Evolutionary conservation across 306 rosid species (phyloP), one percentile per base, ranked within the genome.

Genomic region (Adenanthera pavonina): DNA sequence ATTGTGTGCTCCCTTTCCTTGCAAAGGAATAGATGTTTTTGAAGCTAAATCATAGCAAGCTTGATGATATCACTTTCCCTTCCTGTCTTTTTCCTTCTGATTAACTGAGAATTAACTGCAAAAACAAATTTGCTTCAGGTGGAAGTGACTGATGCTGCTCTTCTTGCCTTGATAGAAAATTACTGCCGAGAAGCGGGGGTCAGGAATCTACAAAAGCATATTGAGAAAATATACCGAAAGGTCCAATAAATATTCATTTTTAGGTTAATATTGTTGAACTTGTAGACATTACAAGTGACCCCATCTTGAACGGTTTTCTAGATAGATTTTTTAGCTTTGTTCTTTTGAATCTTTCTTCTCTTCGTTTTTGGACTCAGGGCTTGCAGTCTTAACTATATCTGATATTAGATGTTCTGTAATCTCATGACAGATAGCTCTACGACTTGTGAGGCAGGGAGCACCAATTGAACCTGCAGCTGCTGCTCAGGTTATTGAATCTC

Each of bases 121-220:
- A 46, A 75, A 80, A 44, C 4, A 51, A 70, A 41, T 62, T 75
- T 90, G 84, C 74, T 80, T 81, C 87, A 95, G 97, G 97, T 94
- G 80, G 97, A 92, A 74, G 91, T 93, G 83, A 92, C 94, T 34
- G 84, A 93, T 84, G 91, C 89, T 69, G 98, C 99, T 69, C 96
- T 96, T 83, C 98, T 93, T 80, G 78, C 90, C 79, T 87, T 96
- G 51, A 84, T 96, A 62, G 99, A 96, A 86, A 93, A 86, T 86
- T 96, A 96, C 80, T 93, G 97, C 80, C 91, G 97, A 54, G 99
- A 95, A 88, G 89, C 98, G 35, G 97, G 98, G 49, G 97, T 96
- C 59, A 83, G 98, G 80, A 96, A 96, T 84, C 99, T 93, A 80
- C 98, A 93, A 85, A 96, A 96, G 92, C 97, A 93, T 72, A 90